Conservation (phyloP, 306 rosid species). For the Comarum palustre region DNA sequence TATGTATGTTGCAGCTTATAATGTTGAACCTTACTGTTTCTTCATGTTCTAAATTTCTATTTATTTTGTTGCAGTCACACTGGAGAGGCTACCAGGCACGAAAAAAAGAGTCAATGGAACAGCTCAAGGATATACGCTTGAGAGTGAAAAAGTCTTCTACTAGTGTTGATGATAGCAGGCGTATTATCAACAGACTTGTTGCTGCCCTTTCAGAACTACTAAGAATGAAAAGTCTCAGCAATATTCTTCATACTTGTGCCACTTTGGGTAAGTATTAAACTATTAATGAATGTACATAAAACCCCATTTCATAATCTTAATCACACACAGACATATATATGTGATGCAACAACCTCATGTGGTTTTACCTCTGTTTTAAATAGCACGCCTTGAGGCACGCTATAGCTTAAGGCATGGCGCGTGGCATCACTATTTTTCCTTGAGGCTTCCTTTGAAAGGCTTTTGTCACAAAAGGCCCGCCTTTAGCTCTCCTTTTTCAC, state of each 20-base stretch:
- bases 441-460: too few species aligned
- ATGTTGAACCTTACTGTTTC: neutral
- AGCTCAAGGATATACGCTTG: constrained; percentile 62
- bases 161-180: constrained; percentile 80
- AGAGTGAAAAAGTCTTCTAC: constrained; percentile 64
- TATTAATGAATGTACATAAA: too few species aligned
- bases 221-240: constrained; percentile 53
- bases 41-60: neutral
- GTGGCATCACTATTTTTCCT: too few species aligned
- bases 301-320: neutral
- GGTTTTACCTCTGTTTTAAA: too few species aligned
- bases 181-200: constrained; percentile 66
- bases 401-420: too few species aligned
- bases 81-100: constrained; percentile 83
- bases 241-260: constrained; percentile 71
- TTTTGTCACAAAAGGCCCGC: too few species aligned
- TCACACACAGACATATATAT: neutral
- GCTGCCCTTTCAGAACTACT: constrained; percentile 54
- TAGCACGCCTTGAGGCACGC: too few species aligned
- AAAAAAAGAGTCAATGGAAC: constrained; percentile 54
- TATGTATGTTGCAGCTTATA: constrained; percentile 13
- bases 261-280: constrained; percentile 62
- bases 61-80: constrained; percentile 44
- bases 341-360: neutral
- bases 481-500: too few species aligned